Evolutionary conservation across 768 basidiomycete genomes (phyloP), one percentile per base, ranked within the genome.

Genomic region (Boletales sp.): DNA sequence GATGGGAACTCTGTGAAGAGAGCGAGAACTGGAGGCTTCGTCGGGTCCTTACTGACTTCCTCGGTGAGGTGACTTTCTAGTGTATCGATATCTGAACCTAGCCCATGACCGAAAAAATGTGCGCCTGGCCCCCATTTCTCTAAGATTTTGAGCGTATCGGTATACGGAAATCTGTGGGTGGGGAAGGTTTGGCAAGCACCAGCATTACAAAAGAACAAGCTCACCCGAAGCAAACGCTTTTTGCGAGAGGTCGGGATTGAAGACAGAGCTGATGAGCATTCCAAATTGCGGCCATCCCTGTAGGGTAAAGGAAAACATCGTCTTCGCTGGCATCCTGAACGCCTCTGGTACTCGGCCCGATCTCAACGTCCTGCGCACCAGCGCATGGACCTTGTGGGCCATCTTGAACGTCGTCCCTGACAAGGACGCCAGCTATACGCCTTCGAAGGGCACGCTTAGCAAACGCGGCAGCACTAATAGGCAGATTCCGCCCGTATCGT

Each of bases 111-210:
- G 40, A 91, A 77, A 74, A 97, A 94, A 64, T 92, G 78, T 56
- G 85, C 91, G 2, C 95, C 95, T 3, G 90, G 90, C 1, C 95
- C 95, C 93, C 94, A 98, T 69, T 99, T 97, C 58, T 94, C 76
- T 2, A 98, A 74, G 36, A 94, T 80, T 68, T 97, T 97, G 51
- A 95, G 79, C 5, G 95, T 97, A 63, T 98, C 95, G 9, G 84
- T 90, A 66, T 97, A 99, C 0, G 94, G 87, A 69, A 97, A 99
- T 14, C 94, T 97, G 55, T 6, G 19, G 9, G 4, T 19, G 42
- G 18, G 30, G 19, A 5, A 18, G 24, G 4, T 21, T 55, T 31
- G 50, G 38, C 2, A 12, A n/a, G 15, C 36, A 24, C 2, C 12
- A 14, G n/a, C 5, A 8, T 24, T 9, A 17, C 4, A 29, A 32